Conservation (phyloP, 345 rosid genomes). For the Sisymbrium irio region DNA sequence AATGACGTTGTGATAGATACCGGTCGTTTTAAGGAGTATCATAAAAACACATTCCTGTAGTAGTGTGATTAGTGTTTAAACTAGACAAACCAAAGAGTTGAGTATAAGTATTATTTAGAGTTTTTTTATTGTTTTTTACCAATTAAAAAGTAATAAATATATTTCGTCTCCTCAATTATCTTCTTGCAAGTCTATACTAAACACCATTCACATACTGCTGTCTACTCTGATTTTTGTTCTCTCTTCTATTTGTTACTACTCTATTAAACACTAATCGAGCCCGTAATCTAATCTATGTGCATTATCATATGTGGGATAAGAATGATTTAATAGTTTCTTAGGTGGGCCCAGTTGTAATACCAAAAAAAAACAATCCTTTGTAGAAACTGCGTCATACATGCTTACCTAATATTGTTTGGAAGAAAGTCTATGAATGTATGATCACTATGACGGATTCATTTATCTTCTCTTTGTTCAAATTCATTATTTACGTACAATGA, state of each 20-base stretch:
- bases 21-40: too few relatives aligned
- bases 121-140: too few relatives aligned
- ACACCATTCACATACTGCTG: not conserved
- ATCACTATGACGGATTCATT: not conserved
- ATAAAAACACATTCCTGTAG: not conserved
- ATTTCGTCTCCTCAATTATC: too few relatives aligned
- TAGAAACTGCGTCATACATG: conserved; percentile 3
- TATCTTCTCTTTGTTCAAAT: not conserved
- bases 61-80: too few relatives aligned
- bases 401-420: not conserved
- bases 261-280: not conserved
- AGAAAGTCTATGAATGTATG: not conserved
- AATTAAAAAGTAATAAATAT: too few relatives aligned
- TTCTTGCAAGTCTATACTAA: not conserved
- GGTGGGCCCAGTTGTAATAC: not conserved
- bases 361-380: not conserved
- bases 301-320: not conserved
- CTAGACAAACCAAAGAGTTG: too few relatives aligned
- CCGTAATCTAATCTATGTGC: not conserved
- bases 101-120: too few relatives aligned
- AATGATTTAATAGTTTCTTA: not conserved
- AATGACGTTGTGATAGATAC: too few relatives aligned
- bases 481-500: not conserved
- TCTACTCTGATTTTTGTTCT: not conserved
- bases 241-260: not conserved